Evolutionary conservation across 306 rosid species (phyloP).

Genomic region (Delonix regia): DNA sequence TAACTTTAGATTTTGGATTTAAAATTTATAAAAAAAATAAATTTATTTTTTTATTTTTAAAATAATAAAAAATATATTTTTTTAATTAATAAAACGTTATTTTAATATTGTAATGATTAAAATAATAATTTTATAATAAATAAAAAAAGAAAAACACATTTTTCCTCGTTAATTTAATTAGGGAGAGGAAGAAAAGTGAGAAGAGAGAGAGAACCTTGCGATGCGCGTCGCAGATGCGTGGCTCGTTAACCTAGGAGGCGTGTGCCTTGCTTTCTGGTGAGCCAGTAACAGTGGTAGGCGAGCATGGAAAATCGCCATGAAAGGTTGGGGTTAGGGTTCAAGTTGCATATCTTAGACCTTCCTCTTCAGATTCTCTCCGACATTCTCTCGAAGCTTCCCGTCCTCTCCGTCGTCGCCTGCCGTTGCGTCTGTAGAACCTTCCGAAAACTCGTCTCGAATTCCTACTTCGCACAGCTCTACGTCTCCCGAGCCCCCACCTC

Average conservation of each 20-base stretch:
- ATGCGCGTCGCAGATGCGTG: not conserved
- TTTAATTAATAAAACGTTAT: no score
- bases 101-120: no score
- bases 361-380: conserved; percentile 2
- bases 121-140: no score
- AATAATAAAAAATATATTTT: no score
- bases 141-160: no score
- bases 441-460: not conserved
- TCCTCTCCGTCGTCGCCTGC: conserved; percentile 6
- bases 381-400: conserved; percentile 27
- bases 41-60: no score
- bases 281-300: not conserved
- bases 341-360: not conserved
- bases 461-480: conserved; percentile 12
- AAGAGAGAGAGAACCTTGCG: no score
- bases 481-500: conserved; percentile 29
- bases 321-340: not conserved
- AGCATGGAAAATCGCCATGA: not conserved
- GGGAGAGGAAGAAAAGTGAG: no score
- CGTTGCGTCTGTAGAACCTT: conserved; percentile 22
- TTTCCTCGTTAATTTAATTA: no score
- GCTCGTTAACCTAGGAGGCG: not conserved
- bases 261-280: not conserved
- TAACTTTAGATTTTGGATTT: no score
- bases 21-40: no score